Base-by-base conservation (phyloP, 768 basidiomycete genomes). In the Russula ochroleuca region DNA sequence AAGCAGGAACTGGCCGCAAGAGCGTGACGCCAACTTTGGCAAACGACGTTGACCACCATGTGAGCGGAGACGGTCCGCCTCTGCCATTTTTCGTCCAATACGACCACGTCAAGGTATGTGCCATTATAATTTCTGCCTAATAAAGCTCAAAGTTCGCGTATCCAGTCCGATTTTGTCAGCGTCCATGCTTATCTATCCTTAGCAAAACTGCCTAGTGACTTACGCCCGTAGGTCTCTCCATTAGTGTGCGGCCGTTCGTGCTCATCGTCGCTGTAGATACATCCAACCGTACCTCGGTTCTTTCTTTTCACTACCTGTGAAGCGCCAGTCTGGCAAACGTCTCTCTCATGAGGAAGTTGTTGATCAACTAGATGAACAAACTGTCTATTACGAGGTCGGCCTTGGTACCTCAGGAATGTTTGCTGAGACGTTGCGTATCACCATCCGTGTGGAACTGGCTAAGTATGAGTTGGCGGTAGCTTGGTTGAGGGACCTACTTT, bases 61-160 rank as follows among this genome's bases (percentile, higher is more conserved):
- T 99, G 28, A 78, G 83, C 57, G 72, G 76, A 3, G 94, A 97
- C 68, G 88, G 87, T 3, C 72, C 79, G 2, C 72, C 81, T 3
- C 72, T 95, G 38, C 85, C 96, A 7, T 95, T 94, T 77, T 95
- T 94, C 72, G 84, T 96, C 11, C 88, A 97, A 71, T 99, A 92
- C 70, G 90, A 97, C 69, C 92, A 95, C 73, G 93, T 96, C 53
- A 83, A 93, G 78, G 94, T 90, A 54, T 47, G 73, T 75, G 23
- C 28, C 7, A 21, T 10, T n/a, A 47, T 50, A 19, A 25, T 57
- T 40, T 41, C 37, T 25, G 8, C 25, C 33, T 15, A 19, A 43
- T 0, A 7, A 9, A 33, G 25, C 33, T 28, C 9, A n/a, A 55
- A 35, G 15, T 43, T 28, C 28, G 56, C 52, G 45, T 45, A 62